A percentile compares a stretch with the other conserved stretches of the same genome.
phyloP scores from a whole-genome alignment of 2,329 filamentous ascomycete species.

The Pyrenochaeta sp. region DNA sequence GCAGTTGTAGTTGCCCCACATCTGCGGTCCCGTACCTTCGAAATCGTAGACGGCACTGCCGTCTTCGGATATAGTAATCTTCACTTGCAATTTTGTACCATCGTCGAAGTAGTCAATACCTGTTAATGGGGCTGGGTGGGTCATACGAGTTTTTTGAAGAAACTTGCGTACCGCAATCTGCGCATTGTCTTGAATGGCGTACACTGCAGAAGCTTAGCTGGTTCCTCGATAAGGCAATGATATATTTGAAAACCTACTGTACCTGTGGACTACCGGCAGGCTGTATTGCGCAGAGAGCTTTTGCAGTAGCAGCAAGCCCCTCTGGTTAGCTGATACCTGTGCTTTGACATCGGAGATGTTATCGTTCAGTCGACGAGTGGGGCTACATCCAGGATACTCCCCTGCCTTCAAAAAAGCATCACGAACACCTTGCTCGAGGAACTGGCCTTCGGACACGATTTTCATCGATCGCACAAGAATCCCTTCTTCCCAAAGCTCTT shows the following conservation, averaged over 20 bases:
- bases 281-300: slow-evolving; percentile 11
- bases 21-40: slow-evolving; percentile 15
- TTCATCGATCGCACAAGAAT: neutral
- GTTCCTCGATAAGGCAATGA: no score
- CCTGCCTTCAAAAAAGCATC: slow-evolving; percentile 2
- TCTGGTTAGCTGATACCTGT: slow-evolving; percentile 17
- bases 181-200: slow-evolving; percentile 19
- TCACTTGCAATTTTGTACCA: slow-evolving; percentile 16
- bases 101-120: slow-evolving; percentile 17
- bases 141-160: slow-evolving; percentile 6
- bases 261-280: slow-evolving; percentile 11
- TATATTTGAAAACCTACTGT: slow-evolving; percentile 1
- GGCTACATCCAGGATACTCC: slow-evolving; percentile 12
- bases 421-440: slow-evolving; percentile 3
- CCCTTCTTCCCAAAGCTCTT: slow-evolving; percentile 3
- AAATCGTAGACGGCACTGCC: slow-evolving; percentile 23
- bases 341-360: slow-evolving; percentile 24
- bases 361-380: slow-evolving; percentile 10
- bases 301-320: slow-evolving; percentile 12
- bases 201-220: slow-evolving; percentile 6
- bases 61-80: slow-evolving; percentile 8
- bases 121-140: neutral
- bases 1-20: slow-evolving; percentile 26
- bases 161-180: slow-evolving; percentile 15
- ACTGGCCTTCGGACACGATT: neutral